These are phyloP conservation scores for Prinsepia uniflora DNA, from an alignment of 306 rosid species.

Conservation along the genomic window DNA sequence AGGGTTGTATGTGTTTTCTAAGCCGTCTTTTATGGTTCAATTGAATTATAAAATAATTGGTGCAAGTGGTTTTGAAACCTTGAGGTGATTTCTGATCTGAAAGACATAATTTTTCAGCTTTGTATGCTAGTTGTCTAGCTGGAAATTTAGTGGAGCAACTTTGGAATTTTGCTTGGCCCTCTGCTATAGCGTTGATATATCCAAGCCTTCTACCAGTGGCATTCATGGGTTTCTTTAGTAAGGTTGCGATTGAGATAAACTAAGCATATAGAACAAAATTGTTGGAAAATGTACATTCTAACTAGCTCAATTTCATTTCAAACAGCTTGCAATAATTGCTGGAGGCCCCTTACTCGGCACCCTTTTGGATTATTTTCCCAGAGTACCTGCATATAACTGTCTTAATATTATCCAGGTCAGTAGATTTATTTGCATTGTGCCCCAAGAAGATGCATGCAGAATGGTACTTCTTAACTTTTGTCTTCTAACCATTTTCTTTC, in stretches of 20 bases:
- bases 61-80: constrained; percentile 16
- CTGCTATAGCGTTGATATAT: constrained; percentile 88
- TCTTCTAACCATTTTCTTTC: constrained; percentile 13
- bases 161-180: constrained; percentile 99
- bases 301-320: constrained; percentile 15
- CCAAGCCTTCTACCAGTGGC: constrained; percentile 97
- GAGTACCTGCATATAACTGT: constrained; percentile 64
- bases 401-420: constrained; percentile 74
- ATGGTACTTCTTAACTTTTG: constrained; percentile 1
- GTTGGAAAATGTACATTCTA: constrained; percentile 21
- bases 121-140: constrained; percentile 80
- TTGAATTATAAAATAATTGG: constrained; percentile 10
- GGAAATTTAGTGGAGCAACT: constrained; percentile 93
- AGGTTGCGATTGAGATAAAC: constrained; percentile 43
- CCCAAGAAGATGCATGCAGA: constrained; percentile 11
- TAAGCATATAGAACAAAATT: neutral
- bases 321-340: constrained; percentile 57
- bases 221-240: constrained; percentile 76
- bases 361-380: constrained; percentile 75
- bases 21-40: constrained; percentile 11
- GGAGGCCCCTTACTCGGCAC: constrained; percentile 92
- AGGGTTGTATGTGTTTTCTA: neutral
- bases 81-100: constrained; percentile 32
- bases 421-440: constrained; percentile 18
- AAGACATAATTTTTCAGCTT: constrained; percentile 52